Evolutionary conservation across 108 stramenopile species (phyloP), one percentile per base, ranked within the genome.

Genomic region (Nitzschia inconspicua): DNA sequence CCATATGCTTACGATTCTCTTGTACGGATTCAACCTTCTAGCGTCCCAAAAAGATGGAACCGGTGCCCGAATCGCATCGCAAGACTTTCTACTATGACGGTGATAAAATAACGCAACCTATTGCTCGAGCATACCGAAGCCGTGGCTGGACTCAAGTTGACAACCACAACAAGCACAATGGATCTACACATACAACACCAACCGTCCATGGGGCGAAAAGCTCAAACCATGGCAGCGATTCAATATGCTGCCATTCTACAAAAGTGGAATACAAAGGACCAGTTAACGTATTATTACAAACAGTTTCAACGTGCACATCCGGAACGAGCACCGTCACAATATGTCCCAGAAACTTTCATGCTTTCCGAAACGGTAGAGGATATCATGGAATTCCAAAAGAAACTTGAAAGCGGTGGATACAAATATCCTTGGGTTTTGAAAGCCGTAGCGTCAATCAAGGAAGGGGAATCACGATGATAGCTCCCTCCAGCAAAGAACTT

Each of bases 401-500:
- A n/a, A n/a, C n/a, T n/a, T n/a, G n/a, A 24, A 30, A 27, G 16
- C 14, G 60, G 60, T 4, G 49, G 62, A 13, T 19, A 52, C 16
- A 51, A 39, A 28, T 22, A 24, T 11, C 65, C 65, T 34, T 66
- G 65, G 65, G 65, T 66, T 18, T 13, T 53, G 7, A 66, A 66
- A 23, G 13, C 31, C n/a, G 20, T 42, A 42, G 44, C 14, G 2
- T 32, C 50, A 54, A 70, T 43, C 25, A 63, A 7, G 69, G 69
- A 1, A 64, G 23, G 26, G 69, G 69, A 11, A 63, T 70, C 23
- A 42, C 57, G 11, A 60, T 67, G 66, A 13, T 67, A 23, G 66
- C 57, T 24, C 66, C 66, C 19, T 28, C 47, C 24, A 60, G 40
- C 47, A 8, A 24, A 10, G 60, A 39, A 20, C 48, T 62, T 34